These are phyloP conservation scores for Pythium phragmitis DNA, from an alignment of 352 stramenopile species.

Conservation along the genomic window DNA sequence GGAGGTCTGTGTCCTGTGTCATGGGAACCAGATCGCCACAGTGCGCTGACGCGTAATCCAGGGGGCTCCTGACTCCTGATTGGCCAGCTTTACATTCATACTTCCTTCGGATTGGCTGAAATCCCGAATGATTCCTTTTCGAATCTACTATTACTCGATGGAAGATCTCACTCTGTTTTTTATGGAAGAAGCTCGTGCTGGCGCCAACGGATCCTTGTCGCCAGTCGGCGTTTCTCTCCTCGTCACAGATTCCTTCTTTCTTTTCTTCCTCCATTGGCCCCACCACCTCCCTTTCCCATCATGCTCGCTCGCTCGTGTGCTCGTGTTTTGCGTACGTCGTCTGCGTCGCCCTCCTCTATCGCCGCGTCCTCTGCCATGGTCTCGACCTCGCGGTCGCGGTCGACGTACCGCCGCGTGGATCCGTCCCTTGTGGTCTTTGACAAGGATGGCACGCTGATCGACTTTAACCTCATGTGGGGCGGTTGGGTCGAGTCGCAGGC, in stretches of 20 bases:
- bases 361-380: neutral
- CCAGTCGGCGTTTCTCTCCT: neutral
- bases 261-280: neutral
- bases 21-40: no score
- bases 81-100: conserved; percentile 8
- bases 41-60: neutral
- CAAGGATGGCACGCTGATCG: conserved; percentile 89
- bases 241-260: conserved; percentile 3
- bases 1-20: conserved; percentile 14
- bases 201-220: neutral
- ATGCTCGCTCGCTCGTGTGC: conserved; percentile 9
- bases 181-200: no score
- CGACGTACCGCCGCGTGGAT: conserved; percentile 22
- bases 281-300: neutral
- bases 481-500: conserved; percentile 85
- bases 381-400: conserved; percentile 9
- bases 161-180: neutral
- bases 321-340: conserved; percentile 1
- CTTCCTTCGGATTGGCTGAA: conserved; percentile 10
- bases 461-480: conserved; percentile 91
- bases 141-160: conserved; percentile 8
- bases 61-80: conserved; percentile 2
- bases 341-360: neutral
- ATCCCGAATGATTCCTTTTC: conserved; percentile 1
- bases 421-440: conserved; percentile 86